Evolutionary conservation across 768 basidiomycete species (phyloP).

Genomic region (Amanita molliuscula): DNA sequence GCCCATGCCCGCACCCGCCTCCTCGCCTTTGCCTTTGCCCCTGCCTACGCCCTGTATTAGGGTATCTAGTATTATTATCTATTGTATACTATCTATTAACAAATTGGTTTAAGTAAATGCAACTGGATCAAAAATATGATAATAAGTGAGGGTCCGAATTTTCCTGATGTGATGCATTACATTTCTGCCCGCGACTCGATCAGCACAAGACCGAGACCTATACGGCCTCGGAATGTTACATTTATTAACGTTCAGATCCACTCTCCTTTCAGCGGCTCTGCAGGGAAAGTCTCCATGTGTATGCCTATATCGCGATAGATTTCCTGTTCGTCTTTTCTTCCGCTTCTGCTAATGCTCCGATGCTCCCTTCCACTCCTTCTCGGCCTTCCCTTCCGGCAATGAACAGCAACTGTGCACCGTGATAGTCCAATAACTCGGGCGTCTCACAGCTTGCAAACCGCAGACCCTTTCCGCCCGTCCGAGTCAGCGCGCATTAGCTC

Average conservation of each 20-base stretch:
- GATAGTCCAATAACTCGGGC: slow-evolving; percentile 42
- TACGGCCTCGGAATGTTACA: too few relatives aligned
- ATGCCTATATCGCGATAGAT: slow-evolving; percentile 11
- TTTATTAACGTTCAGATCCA: background rate
- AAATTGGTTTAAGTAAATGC: too few relatives aligned
- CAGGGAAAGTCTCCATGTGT: background rate
- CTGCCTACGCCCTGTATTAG: too few relatives aligned
- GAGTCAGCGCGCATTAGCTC: slow-evolving; percentile 26
- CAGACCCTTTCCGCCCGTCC: slow-evolving; percentile 24
- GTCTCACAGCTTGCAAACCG: slow-evolving; percentile 42
- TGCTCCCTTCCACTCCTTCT: slow-evolving; percentile 33
- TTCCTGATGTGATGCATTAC: too few relatives aligned
- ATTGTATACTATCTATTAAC: too few relatives aligned
- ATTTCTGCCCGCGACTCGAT: too few relatives aligned
- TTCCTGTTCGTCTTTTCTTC: slow-evolving; percentile 7
- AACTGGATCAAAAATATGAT: too few relatives aligned
- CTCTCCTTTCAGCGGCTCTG: slow-evolving; percentile 2
- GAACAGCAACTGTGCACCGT: slow-evolving; percentile 43
- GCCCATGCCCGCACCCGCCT: too few relatives aligned
- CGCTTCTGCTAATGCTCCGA: slow-evolving; percentile 22
- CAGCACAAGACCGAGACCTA: too few relatives aligned
- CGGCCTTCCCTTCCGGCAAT: slow-evolving; percentile 41
- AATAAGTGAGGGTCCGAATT: too few relatives aligned
- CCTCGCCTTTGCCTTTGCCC: too few relatives aligned
- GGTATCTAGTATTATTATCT: too few relatives aligned